A percentile compares a stretch with the other conserved stretches of the same genome.
Conservation (phyloP, 2,329 filamentous ascomycete species). For the Botrytis squamosa region DNA sequence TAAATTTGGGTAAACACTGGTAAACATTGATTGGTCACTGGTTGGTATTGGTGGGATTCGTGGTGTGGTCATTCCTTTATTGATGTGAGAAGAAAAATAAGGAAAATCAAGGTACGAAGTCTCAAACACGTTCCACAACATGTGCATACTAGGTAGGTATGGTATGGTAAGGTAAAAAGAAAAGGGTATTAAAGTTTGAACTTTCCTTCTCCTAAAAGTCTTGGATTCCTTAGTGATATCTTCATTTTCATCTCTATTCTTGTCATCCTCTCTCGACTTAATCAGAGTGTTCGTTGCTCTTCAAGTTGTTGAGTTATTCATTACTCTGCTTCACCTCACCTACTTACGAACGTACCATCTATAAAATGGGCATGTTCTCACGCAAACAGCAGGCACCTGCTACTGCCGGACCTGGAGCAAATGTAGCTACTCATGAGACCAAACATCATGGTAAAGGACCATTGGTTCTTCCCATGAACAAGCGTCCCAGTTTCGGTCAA, state of each 20-base stretch:
- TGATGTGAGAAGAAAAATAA: neutral
- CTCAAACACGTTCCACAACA: neutral
- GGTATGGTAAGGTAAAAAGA: neutral
- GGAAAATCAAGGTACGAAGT: neutral
- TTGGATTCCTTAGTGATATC: constrained; percentile 1
- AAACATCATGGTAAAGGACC: constrained; percentile 25
- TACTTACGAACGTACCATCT: neutral
- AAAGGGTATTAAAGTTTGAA: constrained; percentile 8
- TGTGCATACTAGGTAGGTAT: no score
- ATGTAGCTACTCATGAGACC: constrained; percentile 4
- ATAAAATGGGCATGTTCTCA: constrained; percentile 19
- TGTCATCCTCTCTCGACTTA: neutral
- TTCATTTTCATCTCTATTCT: neutral
- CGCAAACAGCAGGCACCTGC: constrained; percentile 7
- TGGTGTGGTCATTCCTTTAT: neutral
- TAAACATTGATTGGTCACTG: neutral
- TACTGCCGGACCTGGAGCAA: neutral
- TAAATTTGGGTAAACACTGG: neutral
- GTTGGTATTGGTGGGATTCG: neutral
- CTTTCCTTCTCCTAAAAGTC: neutral
- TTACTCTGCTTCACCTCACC: neutral
- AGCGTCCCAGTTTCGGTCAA: constrained; percentile 61
- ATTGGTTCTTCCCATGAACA: constrained; percentile 44
- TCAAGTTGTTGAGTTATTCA: neutral
- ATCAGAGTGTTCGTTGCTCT: neutral